Evolutionary conservation across 2,329 filamentous ascomycete species (phyloP), one percentile per base, ranked within the genome.

Genomic region (Epichloe baconii): DNA sequence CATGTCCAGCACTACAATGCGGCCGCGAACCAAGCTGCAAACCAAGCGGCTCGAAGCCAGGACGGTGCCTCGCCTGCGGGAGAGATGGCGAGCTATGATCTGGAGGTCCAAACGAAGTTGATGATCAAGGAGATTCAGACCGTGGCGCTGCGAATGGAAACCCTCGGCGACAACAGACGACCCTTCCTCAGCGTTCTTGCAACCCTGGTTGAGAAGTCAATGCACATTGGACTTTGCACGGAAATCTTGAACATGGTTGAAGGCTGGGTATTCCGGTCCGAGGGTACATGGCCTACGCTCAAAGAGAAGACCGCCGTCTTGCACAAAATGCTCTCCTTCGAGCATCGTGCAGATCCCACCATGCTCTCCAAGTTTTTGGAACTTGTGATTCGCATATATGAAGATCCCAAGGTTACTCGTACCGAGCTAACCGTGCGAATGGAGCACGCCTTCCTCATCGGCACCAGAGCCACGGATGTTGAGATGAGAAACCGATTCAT

Each of bases 231-330:
- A 19, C 77, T 99, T 7, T 97, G 93, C 66, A 85, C 88, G 61
- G 95, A 95, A 70, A 90, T 98, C 50, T 72, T 99, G 31, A 82
- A 85, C 48, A 91, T 98, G 79, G 91, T 96, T 4, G 91, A 97
- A 64, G 79, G 77, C 35, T 99, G 94, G 94, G 87, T 98, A 5
- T 98, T 99, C 73, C 81, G 88, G 57, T 93, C 88, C 0, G 90
- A 88, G 53, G 93, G 95, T 56, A 93, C 89, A 2, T 96, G 93
- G 77, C 93, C 93, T 0, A 98, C 93, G 0, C 76, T 98, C 1
- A 99, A 99, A 67, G 94, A 98, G 69, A 98, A 98, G 73, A 97
- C 91, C 0, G 94, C 94, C 1, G 93, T 99, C 1, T 72, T 99
- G n/a, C 90, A 95, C 61, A 99, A 98, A 71, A 99, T 99, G 93